Percentiles rank a stretch among this genome's conserved stretches.
phyloP scores from a whole-genome alignment of 176 grass and related monocot genomes.

The Rhynchospora breviuscula region DNA sequence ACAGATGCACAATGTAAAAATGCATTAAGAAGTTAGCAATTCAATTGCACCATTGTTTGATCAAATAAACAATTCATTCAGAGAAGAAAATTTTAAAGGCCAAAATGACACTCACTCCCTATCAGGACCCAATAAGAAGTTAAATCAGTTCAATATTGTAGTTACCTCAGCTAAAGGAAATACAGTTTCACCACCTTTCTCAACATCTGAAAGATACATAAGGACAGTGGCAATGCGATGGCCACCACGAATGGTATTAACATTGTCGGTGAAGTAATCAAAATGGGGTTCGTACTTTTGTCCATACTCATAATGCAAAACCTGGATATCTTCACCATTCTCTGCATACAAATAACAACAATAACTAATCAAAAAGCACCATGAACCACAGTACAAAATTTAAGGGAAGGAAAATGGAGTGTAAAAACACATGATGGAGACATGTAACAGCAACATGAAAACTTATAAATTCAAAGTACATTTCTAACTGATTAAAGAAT shows the following conservation, averaged over 20 bases:
- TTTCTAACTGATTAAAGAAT: neutral
- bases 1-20: neutral
- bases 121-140: neutral
- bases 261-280: slow-evolving; percentile 83
- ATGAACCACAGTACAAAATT: neutral
- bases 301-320: slow-evolving; percentile 62
- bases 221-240: slow-evolving; percentile 86
- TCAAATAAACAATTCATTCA: neutral
- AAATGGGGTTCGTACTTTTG: slow-evolving; percentile 80
- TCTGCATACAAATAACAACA: slow-evolving; percentile 47
- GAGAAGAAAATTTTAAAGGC: no score
- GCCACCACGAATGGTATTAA: slow-evolving; percentile 70
- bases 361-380: slow-evolving; percentile 9
- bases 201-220: slow-evolving; percentile 74
- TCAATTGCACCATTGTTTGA: neutral
- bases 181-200: slow-evolving; percentile 86
- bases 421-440: neutral
- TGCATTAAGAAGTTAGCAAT: neutral
- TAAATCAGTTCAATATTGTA: neutral
- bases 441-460: neutral
- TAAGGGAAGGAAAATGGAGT: neutral
- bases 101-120: neutral
- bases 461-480: slow-evolving; percentile 4
- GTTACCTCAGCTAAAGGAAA: slow-evolving; percentile 80
- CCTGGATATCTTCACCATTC: slow-evolving; percentile 92